Conservation (phyloP, 139 green algal species). For the Coccomyxa sp. region DNA sequence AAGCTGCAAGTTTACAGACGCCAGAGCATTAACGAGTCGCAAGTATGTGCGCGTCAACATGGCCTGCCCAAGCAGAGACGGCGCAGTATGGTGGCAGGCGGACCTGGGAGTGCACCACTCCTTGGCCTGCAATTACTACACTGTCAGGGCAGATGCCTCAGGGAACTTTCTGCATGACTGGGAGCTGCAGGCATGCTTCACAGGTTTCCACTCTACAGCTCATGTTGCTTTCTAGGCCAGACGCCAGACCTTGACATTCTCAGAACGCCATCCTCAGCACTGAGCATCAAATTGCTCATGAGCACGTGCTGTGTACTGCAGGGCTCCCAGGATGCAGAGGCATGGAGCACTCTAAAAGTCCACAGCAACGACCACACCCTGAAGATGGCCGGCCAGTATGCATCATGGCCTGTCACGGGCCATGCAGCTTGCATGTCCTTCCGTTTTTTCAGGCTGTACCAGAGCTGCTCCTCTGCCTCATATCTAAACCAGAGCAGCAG, state of each 20-base stretch:
- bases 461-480: conserved; percentile 35
- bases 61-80: conserved; percentile 39
- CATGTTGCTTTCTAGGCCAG: not conserved
- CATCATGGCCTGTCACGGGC: conserved; percentile 71
- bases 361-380: conserved; percentile 64
- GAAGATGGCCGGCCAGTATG: conserved; percentile 65
- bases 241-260: not conserved
- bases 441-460: conserved; percentile 67
- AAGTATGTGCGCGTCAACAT: conserved; percentile 61
- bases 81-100: conserved; percentile 61
- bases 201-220: not conserved
- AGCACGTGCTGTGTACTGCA: conserved; percentile 23
- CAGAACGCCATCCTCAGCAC: not conserved
- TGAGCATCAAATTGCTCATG: not conserved
- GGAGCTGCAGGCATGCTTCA: conserved; percentile 60
- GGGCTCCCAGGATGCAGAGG: conserved; percentile 60
- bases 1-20: conserved; percentile 57
- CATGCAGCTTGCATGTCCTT: conserved; percentile 53
- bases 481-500: conserved; percentile 11
- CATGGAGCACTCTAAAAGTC: conserved; percentile 60
- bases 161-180: conserved; percentile 68
- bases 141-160: conserved; percentile 74
- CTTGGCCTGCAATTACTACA: conserved; percentile 81
- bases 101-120: conserved; percentile 63
- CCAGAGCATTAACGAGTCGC: conserved; percentile 48